Evolutionary conservation across 2,329 filamentous ascomycete genomes (phyloP).

Genomic region (Orbilia oligospora): DNA sequence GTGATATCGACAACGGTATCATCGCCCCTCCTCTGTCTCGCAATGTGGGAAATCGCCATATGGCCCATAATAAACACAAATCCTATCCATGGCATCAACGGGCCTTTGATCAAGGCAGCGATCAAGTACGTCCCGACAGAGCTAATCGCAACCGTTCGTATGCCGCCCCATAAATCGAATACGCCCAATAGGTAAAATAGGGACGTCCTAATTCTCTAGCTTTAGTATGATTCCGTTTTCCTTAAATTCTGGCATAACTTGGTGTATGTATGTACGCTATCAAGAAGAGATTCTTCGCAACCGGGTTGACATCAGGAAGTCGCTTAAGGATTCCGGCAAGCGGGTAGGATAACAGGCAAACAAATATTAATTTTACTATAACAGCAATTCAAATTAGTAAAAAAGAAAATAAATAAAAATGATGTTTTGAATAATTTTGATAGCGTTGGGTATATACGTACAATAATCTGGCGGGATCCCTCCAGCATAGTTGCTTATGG

Average conservation of each 20-base stretch:
- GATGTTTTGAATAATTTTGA: background rate
- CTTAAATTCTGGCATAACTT: background rate
- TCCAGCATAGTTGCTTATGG: constrained; percentile 37
- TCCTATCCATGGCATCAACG: constrained; percentile 97
- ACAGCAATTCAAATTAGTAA: constrained; percentile 1
- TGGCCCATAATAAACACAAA: constrained; percentile 96
- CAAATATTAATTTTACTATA: constrained; percentile 92
- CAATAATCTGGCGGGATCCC: constrained; percentile 51
- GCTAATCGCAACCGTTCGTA: constrained; percentile 83
- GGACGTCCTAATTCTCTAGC: constrained; percentile 73
- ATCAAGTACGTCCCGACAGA: constrained; percentile 85
- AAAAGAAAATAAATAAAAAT: background rate
- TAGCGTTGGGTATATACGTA: constrained; percentile 11
- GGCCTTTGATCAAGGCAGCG: constrained; percentile 84
- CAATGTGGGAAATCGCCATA: constrained; percentile 90
- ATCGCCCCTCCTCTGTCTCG: constrained; percentile 79
- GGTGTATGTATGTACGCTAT: constrained; percentile 73
- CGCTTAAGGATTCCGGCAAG: constrained; percentile 90
- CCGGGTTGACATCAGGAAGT: constrained; percentile 85
- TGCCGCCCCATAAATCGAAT: constrained; percentile 90
- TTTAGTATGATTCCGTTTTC: background rate
- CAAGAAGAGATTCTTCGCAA: constrained; percentile 88
- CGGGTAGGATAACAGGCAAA: constrained; percentile 92
- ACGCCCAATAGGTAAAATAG: constrained; percentile 94
- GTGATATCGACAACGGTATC: constrained; percentile 85